Evolutionary conservation across 768 basidiomycete genomes (phyloP).

Genomic region (Lentinus brumalis): DNA sequence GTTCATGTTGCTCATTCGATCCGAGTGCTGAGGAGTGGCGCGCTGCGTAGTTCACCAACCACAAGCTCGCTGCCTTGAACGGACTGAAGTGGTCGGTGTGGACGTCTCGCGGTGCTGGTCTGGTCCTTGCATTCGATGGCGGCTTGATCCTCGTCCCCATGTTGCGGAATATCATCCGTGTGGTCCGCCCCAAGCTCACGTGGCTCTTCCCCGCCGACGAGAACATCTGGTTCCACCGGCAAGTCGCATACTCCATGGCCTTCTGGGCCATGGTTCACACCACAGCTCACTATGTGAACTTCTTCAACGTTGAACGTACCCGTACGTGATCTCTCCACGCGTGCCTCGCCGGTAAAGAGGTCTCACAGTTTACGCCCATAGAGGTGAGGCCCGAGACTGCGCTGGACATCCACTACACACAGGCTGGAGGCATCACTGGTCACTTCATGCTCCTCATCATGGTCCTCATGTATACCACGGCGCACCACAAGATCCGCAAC

Average conservation of each 20-base stretch:
- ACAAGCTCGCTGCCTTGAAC: conserved; percentile 73
- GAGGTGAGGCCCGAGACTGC: conserved; percentile 82
- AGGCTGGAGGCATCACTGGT: conserved; percentile 90
- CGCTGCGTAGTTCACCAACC: conserved; percentile 54
- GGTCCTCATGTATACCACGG: conserved; percentile 90
- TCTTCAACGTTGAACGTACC: conserved; percentile 86
- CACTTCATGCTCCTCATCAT: conserved; percentile 96
- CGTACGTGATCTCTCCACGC: conserved; percentile 49
- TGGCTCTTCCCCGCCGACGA: conserved; percentile 92
- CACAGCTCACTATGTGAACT: conserved; percentile 93
- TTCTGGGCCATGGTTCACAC: conserved; percentile 94
- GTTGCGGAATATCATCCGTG: conserved; percentile 84
- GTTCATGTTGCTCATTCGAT: not conserved
- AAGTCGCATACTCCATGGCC: conserved; percentile 92
- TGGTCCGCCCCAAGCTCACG: conserved; percentile 77
- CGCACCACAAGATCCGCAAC: conserved; percentile 82
- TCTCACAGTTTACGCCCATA: conserved; percentile 32
- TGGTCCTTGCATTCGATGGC: conserved; percentile 86
- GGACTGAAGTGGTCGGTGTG: conserved; percentile 82
- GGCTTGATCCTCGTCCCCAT: conserved; percentile 86
- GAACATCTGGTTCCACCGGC: conserved; percentile 94
- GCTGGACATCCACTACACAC: conserved; percentile 83
- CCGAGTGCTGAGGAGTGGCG: conserved; percentile 4
- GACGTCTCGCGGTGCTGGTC: conserved; percentile 88
- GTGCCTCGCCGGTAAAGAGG: not conserved